These are phyloP conservation scores for Boletus reticuloceps DNA, from an alignment of 768 basidiomycete species.

Conservation along the genomic window DNA sequence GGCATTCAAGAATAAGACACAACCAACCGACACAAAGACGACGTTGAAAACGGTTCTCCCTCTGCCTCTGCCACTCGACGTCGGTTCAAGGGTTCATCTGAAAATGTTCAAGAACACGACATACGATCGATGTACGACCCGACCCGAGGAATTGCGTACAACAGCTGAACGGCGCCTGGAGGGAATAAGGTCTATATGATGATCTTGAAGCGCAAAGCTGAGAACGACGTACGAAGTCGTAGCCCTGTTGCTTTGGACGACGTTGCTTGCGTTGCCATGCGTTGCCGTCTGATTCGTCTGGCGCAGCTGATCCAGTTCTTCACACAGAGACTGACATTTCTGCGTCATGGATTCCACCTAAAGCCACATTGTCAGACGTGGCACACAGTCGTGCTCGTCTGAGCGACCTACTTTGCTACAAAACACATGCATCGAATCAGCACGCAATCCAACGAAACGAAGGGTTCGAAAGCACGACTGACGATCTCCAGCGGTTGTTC, in stretches of 20 bases:
- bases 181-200: not conserved
- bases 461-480: not conserved
- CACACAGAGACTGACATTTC: not conserved
- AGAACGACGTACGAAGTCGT: not conserved
- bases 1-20: not conserved
- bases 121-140: not conserved
- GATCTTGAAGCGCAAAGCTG: not conserved
- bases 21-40: not conserved
- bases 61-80: not conserved
- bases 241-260: not conserved
- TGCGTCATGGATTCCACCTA: not conserved
- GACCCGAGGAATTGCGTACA: not conserved
- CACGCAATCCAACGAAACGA: not conserved
- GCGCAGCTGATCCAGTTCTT: not conserved
- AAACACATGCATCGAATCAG: not conserved
- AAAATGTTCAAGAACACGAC: not conserved
- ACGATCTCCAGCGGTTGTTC: slow-evolving; percentile 1
- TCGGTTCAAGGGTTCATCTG: not conserved
- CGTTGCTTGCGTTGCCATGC: not conserved
- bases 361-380: not conserved
- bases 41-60: not conserved
- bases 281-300: not conserved
- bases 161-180: not conserved
- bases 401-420: not conserved
- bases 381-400: not conserved